Base-by-base conservation (phyloP, 192 early-diverging fungal genomes). In the Umbelopsis sp. region DNA sequence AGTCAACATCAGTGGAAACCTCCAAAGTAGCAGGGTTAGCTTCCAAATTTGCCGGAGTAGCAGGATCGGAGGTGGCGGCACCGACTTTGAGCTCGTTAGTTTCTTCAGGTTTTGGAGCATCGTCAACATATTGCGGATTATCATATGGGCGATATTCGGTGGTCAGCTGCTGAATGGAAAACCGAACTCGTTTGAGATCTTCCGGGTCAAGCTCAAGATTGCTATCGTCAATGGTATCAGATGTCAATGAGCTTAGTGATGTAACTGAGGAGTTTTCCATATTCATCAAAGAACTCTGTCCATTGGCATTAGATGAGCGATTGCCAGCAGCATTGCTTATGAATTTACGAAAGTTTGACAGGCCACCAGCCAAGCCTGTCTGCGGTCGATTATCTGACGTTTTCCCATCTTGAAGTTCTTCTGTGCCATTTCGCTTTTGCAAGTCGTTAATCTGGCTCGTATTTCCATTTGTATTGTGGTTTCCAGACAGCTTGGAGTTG, bases 111-210 rank as follows among this genome's bases (percentile, higher is more conserved):
- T 44, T 43, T 67, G 66, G 45, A 45, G 22, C 3, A 36, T 62
- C 56, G 34, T 62, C 56, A 26, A 32, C 17, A 62, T 62, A 62
- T 20, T 54, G 68, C 4, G 70, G 44, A 43, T 45, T 74, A n/a
- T 47, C 69, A 54, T 66, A 65, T n/a, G 74, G 74, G 45, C 32
- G 69, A 14, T 84, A 83, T 68, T 88, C 86, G 6, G 80, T 84
- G 0, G 80, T 82, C 41, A 88, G 73, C 34, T 85, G 73, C 45
- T 71, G 72, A 10, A 84, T 83, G 1, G 86, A 83, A 70, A 88
- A 88, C 25, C 84, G 77, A 3, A 88, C 86, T 31, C 84, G 73
- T 65, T 87, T 87, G 41, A 87, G 52, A 1, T 70, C 66, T 43
- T 73, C 65, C 3, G 74, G 68, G 1, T 43, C n/a, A 20, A 80